Conservation (phyloP, 305 asterid genomes). For the Fraxinus albicans region DNA sequence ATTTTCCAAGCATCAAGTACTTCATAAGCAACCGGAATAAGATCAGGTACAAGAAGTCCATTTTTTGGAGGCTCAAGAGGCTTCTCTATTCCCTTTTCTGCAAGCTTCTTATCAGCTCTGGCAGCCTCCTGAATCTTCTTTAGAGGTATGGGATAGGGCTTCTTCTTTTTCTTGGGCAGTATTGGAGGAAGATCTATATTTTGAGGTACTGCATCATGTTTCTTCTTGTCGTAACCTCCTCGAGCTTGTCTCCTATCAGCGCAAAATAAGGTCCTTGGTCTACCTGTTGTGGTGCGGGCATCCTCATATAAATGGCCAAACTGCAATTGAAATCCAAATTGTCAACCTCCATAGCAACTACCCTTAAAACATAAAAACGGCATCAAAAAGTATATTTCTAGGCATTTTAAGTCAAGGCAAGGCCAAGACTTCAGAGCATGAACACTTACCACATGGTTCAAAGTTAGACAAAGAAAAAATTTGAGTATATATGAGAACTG, state of each 20-base stretch:
- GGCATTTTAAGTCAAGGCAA: conserved; percentile 2
- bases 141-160: conserved; percentile 80
- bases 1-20: conserved; percentile 77
- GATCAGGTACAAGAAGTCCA: conserved; percentile 66
- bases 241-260: conserved; percentile 36
- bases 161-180: conserved; percentile 76
- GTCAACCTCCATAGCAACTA: conserved; percentile 26
- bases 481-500: background rate
- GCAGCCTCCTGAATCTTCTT: conserved; percentile 69
- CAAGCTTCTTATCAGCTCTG: conserved; percentile 79
- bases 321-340: conserved; percentile 44
- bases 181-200: conserved; percentile 76
- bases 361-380: background rate
- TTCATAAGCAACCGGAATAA: conserved; percentile 68
- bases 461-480: background rate
- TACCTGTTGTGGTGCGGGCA: conserved; percentile 34
- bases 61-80: conserved; percentile 83
- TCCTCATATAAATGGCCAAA: conserved; percentile 27
- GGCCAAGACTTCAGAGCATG: conserved; percentile 14
- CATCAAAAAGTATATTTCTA: conserved; percentile 4
- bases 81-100: conserved; percentile 85
- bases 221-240: conserved; percentile 39
- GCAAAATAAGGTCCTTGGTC: conserved; percentile 35
- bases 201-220: conserved; percentile 47
- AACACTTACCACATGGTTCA: background rate